These are phyloP conservation scores for Toxoplasma gondii DNA, from an alignment of 169 alveolate species.

Conservation along the genomic window DNA sequence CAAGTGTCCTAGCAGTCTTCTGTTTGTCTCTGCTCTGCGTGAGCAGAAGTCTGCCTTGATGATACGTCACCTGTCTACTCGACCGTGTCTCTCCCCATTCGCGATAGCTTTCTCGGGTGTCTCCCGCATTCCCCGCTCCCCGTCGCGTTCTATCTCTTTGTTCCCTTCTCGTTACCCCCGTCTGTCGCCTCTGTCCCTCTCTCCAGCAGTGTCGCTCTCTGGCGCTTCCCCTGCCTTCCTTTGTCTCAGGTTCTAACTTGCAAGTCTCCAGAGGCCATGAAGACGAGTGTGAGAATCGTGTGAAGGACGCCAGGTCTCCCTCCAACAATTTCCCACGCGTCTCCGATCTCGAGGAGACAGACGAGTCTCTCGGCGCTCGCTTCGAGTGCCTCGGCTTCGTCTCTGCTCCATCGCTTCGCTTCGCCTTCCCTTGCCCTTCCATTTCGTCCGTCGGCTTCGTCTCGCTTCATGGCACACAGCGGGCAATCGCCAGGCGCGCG, in stretches of 20 bases:
- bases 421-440: neutral
- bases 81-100: no score
- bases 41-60: no score
- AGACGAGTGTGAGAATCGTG: neutral
- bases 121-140: no score
- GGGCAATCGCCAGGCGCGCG: neutral
- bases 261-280: constrained; percentile 24
- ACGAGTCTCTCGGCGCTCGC: constrained; percentile 26
- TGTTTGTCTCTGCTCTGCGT: no score
- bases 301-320: constrained; percentile 23
- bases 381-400: neutral
- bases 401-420: neutral
- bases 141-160: no score
- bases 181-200: no score
- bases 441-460: neutral
- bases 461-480: neutral
- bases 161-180: no score
- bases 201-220: no score
- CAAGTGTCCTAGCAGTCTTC: no score
- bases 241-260: neutral
- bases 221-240: no score
- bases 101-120: no score
- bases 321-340: constrained; percentile 21
- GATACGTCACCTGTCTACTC: no score
- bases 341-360: constrained; percentile 24